Base-by-base conservation (phyloP, 306 rosid species). In the Cicer arietinum region DNA sequence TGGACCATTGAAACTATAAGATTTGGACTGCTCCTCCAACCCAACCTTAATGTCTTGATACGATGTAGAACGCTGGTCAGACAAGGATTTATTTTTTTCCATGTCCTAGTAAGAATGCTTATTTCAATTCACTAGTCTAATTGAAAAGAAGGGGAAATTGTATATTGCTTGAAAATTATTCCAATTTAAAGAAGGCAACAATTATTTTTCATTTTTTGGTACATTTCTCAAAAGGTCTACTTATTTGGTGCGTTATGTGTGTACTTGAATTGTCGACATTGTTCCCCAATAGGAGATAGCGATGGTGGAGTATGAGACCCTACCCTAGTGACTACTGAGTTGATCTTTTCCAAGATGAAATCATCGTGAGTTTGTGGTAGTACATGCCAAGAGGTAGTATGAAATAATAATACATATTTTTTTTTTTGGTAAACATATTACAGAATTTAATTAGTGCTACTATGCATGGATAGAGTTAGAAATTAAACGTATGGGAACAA, bases 1-100 rank as follows among this genome's bases (percentile, higher is more conserved):
- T 62, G 88, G 79, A 17, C 87, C 89, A 46, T 89, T 84, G 86
- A 84, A 90, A 84, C 82, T 88, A 77, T 77, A 90, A 20, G 90
- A 77, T 71, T 71, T 86, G 25, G 78, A 14, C 56, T 68, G 69
- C 67, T 83, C 85, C 82, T 88, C 88, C 7, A 82, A 86, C 20
- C 66, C 86, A 20, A 68, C 78, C 74, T 79, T 77, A 8, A 44
- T 75, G 39, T 83, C 87, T 1, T 78, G 59, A 54, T 75, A 83
- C 30, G 80, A 62, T 22, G 52, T 57, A 3, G 84, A 75, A 76
- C 65, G 63, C 76, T 78, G 74, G 11, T 82, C 82, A 1, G 89
- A 80, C 39, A 83, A 78, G 17, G 93, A 82, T 66, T 85, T 90
- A 80, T 88, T 82, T 76, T 82, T 85, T 60, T 85, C 91, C 93